A percentile compares a stretch with the other conserved stretches of the same genome.
Evolutionary conservation across 306 rosid species (phyloP).

Genomic region (Cyclanthera cordifolia): DNA sequence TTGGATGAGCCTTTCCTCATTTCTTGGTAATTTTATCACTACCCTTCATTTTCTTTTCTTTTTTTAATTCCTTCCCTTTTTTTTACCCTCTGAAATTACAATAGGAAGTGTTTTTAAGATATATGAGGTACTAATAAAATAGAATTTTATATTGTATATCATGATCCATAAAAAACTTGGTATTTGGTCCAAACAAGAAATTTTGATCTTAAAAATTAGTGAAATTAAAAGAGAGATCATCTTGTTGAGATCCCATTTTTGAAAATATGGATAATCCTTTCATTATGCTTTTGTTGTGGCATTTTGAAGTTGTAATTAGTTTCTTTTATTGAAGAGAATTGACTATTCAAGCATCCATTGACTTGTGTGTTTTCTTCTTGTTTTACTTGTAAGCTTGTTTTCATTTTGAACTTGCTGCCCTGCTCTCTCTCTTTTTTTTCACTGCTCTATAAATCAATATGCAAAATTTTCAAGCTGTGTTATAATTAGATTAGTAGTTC

Average conservation of each 20-base stretch:
- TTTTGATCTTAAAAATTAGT: too few relatives aligned
- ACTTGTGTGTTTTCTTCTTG: background rate
- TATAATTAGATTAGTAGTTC: too few relatives aligned
- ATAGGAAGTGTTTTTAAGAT: too few relatives aligned
- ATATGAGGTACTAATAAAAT: too few relatives aligned
- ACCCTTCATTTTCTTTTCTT: background rate
- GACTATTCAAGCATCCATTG: background rate
- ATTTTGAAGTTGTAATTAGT: background rate
- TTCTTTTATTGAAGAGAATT: background rate
- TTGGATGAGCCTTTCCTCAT: constrained; percentile 84
- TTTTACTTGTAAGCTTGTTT: background rate
- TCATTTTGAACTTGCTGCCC: background rate
- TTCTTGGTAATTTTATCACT: constrained; percentile 44
- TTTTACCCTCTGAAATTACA: too few relatives aligned
- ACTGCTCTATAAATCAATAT: background rate
- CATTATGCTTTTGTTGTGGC: background rate
- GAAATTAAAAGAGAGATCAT: too few relatives aligned
- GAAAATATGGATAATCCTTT: too few relatives aligned
- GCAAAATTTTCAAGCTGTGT: background rate
- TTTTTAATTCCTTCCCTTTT: too few relatives aligned
- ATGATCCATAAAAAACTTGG: too few relatives aligned
- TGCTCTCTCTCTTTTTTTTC: background rate
- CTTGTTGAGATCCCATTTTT: too few relatives aligned
- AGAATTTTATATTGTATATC: too few relatives aligned
- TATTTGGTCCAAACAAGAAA: too few relatives aligned